A percentile compares a stretch with the other conserved stretches of the same genome.
Evolutionary conservation across 306 rosid genomes (phyloP).

Genomic region (Cucumis sativus): DNA sequence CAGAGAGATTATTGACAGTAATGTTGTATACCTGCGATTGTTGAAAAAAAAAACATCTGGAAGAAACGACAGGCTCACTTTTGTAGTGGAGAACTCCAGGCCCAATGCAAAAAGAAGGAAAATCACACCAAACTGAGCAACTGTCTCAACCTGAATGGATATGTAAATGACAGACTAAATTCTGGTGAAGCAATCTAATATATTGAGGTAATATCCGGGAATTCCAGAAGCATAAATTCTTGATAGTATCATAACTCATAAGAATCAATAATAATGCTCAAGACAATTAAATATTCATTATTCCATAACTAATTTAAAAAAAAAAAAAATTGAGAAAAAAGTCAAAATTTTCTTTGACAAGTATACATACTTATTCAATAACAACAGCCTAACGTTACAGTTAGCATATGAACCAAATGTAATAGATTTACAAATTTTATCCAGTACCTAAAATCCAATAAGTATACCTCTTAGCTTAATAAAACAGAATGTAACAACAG

Average conservation of each 20-base stretch:
- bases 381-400: background rate
- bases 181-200: background rate
- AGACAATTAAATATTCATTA: background rate
- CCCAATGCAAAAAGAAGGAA: constrained; percentile 96
- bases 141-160: constrained; percentile 76
- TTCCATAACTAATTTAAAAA: background rate
- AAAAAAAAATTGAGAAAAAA: background rate
- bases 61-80: constrained; percentile 30
- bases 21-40: background rate
- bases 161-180: background rate
- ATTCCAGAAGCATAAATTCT: background rate
- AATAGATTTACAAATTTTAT: background rate
- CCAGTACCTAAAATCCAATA: background rate
- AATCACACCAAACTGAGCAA: constrained; percentile 98
- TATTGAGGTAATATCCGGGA: background rate
- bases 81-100: constrained; percentile 74
- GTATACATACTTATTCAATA: background rate
- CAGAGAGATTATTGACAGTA: background rate
- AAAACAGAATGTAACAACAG: background rate
- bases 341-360: background rate
- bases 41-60: constrained; percentile 7
- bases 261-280: background rate
- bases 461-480: background rate
- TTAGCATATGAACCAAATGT: background rate
- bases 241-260: background rate